These are phyloP conservation scores for Termitomyces sp. DNA, from an alignment of 768 basidiomycete genomes.

Conservation along the genomic window DNA sequence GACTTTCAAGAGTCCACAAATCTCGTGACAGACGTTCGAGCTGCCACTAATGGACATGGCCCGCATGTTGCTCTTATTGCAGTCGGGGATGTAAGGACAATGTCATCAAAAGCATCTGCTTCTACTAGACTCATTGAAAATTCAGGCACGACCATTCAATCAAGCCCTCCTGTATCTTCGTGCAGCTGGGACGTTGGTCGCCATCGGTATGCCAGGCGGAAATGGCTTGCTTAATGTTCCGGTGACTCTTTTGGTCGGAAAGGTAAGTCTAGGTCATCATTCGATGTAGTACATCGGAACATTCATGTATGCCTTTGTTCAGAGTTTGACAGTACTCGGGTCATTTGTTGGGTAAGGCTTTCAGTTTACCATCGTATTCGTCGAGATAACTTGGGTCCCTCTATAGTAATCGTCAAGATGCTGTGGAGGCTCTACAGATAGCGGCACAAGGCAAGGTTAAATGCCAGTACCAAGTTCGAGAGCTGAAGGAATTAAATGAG, in stretches of 20 bases:
- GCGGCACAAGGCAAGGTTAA: slow-evolving; percentile 69
- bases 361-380: background rate
- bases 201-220: slow-evolving; percentile 59
- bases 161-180: slow-evolving; percentile 72
- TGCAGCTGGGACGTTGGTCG: slow-evolving; percentile 63
- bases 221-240: slow-evolving; percentile 50
- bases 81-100: slow-evolving; percentile 41
- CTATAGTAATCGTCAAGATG: slow-evolving; percentile 70
- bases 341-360: slow-evolving; percentile 33
- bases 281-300: background rate
- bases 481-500: slow-evolving; percentile 49
- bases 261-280: slow-evolving; percentile 21
- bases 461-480: slow-evolving; percentile 44
- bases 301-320: background rate
- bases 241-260: slow-evolving; percentile 36
- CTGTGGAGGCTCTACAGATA: slow-evolving; percentile 72
- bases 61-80: slow-evolving; percentile 67
- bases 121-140: background rate
- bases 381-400: slow-evolving; percentile 1
- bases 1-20: slow-evolving; percentile 70
- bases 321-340: slow-evolving; percentile 44
- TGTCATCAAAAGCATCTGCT: background rate
- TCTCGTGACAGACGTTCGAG: slow-evolving; percentile 56
- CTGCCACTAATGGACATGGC: slow-evolving; percentile 61
- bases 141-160: slow-evolving; percentile 35